Conservation (phyloP, 805 yeast genomes). For the Ogataea salicorniae region DNA sequence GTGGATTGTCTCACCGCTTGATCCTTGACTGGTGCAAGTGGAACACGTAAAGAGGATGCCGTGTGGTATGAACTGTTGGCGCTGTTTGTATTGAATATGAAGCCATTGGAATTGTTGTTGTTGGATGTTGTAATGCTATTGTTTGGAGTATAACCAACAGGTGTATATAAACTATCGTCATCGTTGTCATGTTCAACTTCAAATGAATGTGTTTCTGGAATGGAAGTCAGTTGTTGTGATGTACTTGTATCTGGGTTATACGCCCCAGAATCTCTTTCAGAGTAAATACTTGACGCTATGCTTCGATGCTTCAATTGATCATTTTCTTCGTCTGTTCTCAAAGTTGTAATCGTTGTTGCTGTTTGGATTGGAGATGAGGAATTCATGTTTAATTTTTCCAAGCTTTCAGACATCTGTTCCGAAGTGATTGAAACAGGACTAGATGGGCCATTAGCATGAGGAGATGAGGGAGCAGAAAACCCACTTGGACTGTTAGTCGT, state of each 20-base stretch:
- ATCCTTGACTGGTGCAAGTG: too few species aligned
- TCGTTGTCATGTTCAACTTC: constrained; percentile 3
- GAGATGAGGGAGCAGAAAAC: not conserved
- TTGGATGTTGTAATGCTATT: not conserved
- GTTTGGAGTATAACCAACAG: not conserved
- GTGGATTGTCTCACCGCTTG: too few species aligned
- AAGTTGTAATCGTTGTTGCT: not conserved
- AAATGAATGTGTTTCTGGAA: constrained; percentile 11
- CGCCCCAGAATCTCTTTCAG: constrained; percentile 10
- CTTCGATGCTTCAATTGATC: constrained; percentile 13
- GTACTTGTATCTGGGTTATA: not conserved
- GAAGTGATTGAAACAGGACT: too few species aligned
- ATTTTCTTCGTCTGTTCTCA: not conserved
- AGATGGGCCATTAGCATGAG: too few species aligned
- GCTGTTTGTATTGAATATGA: constrained; percentile 6
- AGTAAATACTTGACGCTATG: constrained; percentile 18
- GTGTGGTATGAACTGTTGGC: too few species aligned
- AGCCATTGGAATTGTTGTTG: constrained; percentile 9
- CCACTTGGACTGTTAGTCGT: not conserved
- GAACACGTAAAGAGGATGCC: too few species aligned
- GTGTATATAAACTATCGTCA: not conserved
- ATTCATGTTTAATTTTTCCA: too few species aligned
- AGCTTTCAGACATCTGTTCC: too few species aligned
- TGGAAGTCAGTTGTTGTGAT: constrained; percentile 1
- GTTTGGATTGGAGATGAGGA: not conserved